These are phyloP conservation scores for Heterobasidion parviporum DNA, from an alignment of 1,284 basidiomycete species.

Conservation along the genomic window DNA sequence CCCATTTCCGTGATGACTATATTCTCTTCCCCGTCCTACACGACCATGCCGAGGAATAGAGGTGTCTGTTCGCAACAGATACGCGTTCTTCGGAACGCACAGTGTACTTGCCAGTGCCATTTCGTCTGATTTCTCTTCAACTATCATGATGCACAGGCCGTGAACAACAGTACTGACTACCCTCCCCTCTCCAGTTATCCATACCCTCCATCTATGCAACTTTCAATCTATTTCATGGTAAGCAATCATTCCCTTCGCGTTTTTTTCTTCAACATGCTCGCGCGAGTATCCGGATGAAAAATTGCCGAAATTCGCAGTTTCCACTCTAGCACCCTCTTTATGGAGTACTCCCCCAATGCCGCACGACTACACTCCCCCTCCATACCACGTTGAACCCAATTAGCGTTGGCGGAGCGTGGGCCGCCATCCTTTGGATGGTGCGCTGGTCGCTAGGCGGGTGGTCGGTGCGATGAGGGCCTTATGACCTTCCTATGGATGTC, in stretches of 20 bases:
- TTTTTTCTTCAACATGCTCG: slow-evolving; percentile 6
- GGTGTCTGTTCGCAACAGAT: slow-evolving; percentile 67
- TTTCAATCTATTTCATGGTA: slow-evolving; percentile 14
- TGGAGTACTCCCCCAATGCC: slow-evolving; percentile 61
- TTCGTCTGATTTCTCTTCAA: slow-evolving; percentile 48
- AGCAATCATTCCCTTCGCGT: slow-evolving; percentile 12
- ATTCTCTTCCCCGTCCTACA: slow-evolving; percentile 83
- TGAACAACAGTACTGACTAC: too few relatives aligned
- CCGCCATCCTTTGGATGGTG: slow-evolving; percentile 39
- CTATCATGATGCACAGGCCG: neutral
- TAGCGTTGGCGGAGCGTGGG: slow-evolving; percentile 48
- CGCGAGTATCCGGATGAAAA: slow-evolving; percentile 42
- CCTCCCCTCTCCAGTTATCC: neutral
- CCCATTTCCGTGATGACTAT: slow-evolving; percentile 48
- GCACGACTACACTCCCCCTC: slow-evolving; percentile 55
- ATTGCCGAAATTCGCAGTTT: slow-evolving; percentile 70
- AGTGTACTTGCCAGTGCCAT: slow-evolving; percentile 82
- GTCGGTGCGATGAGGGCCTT: slow-evolving; percentile 24
- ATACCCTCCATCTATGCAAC: slow-evolving; percentile 9
- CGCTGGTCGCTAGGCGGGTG: slow-evolving; percentile 41
- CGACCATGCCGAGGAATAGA: slow-evolving; percentile 73
- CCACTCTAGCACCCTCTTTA: slow-evolving; percentile 57
- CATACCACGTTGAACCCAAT: slow-evolving; percentile 53
- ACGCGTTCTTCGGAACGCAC: slow-evolving; percentile 47
- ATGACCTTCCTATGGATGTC: slow-evolving; percentile 29